A percentile compares a stretch with the other conserved stretches of the same genome.
These are phyloP conservation scores for Nidula niveotomentosa DNA, from an alignment of 1,284 basidiomycete genomes.

Conservation along the genomic window DNA sequence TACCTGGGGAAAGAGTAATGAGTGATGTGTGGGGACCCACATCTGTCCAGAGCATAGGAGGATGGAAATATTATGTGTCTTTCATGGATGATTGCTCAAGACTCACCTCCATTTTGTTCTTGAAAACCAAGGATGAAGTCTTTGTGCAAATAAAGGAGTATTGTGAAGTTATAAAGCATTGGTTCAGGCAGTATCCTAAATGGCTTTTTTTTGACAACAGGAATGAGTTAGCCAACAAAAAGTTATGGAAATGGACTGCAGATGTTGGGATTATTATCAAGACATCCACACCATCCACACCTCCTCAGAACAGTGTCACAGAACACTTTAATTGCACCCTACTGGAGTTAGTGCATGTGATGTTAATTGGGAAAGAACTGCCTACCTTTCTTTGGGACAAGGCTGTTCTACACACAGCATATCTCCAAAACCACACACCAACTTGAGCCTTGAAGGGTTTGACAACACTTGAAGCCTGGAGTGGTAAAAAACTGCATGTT, in stretches of 20 bases:
- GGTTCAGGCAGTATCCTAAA: slow-evolving; percentile 9
- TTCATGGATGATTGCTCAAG: slow-evolving; percentile 15
- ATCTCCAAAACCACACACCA: slow-evolving; percentile 23
- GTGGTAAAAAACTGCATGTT: slow-evolving; percentile 20
- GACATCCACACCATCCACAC: slow-evolving; percentile 32
- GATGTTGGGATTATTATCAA: slow-evolving; percentile 17
- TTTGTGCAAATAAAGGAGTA: slow-evolving; percentile 9
- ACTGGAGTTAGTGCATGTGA: slow-evolving; percentile 20
- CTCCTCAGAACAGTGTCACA: slow-evolving; percentile 35
- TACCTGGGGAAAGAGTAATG: slow-evolving; percentile 5
- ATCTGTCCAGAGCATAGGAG: slow-evolving; percentile 5
- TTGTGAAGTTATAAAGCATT: slow-evolving; percentile 3
- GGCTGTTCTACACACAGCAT: slow-evolving; percentile 29
- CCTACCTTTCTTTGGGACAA: slow-evolving; percentile 36
- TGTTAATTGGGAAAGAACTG: slow-evolving; percentile 25
- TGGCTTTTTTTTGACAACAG: slow-evolving; percentile 15
- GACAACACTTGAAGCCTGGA: slow-evolving; percentile 24
- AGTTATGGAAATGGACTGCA: slow-evolving; percentile 4
- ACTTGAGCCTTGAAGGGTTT: slow-evolving; percentile 11
- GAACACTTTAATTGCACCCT: slow-evolving; percentile 34
- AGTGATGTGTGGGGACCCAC: slow-evolving; percentile 12
- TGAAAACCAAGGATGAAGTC: slow-evolving; percentile 15
- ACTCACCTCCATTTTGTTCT: slow-evolving; percentile 7
- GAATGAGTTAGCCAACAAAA: slow-evolving; percentile 14
- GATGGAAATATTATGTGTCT: slow-evolving; percentile 14